phyloP scores from a whole-genome alignment of 306 rosid species.

The Quercus parvula region DNA sequence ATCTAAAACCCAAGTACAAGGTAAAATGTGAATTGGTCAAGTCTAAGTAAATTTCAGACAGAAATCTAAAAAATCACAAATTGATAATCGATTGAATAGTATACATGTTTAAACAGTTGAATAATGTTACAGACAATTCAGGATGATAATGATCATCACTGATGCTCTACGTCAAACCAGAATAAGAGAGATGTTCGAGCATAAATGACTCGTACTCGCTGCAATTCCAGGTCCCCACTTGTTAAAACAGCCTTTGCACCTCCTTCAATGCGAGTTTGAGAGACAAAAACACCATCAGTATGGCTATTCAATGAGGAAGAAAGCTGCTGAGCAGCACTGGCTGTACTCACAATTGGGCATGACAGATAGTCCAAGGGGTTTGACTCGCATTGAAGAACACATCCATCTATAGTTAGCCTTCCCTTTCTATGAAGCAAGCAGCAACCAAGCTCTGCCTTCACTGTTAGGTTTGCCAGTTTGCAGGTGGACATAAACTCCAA shows the following conservation, averaged over 20 bases:
- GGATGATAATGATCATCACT: slow-evolving; percentile 23
- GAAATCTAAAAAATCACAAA: slow-evolving; percentile 7
- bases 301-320: slow-evolving; percentile 43
- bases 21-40: neutral
- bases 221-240: slow-evolving; percentile 71
- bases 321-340: slow-evolving; percentile 35
- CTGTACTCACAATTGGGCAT: slow-evolving; percentile 82
- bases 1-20: neutral
- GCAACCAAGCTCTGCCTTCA: slow-evolving; percentile 91
- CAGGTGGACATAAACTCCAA: slow-evolving; percentile 83
- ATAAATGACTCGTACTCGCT: slow-evolving; percentile 89
- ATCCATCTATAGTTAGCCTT: slow-evolving; percentile 77
- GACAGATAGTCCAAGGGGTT: slow-evolving; percentile 85
- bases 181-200: slow-evolving; percentile 72
- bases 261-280: slow-evolving; percentile 93
- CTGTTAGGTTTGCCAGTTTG: slow-evolving; percentile 83
- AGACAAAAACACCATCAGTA: slow-evolving; percentile 68
- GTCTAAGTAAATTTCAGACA: neutral
- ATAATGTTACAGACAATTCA: slow-evolving; percentile 24
- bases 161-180: slow-evolving; percentile 90
- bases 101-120: neutral
- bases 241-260: slow-evolving; percentile 90
- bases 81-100: neutral
- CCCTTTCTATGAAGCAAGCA: slow-evolving; percentile 93
- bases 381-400: slow-evolving; percentile 86